phyloP scores from a whole-genome alignment of 2,329 filamentous ascomycete genomes.

The Cladorrhinum sp. region DNA sequence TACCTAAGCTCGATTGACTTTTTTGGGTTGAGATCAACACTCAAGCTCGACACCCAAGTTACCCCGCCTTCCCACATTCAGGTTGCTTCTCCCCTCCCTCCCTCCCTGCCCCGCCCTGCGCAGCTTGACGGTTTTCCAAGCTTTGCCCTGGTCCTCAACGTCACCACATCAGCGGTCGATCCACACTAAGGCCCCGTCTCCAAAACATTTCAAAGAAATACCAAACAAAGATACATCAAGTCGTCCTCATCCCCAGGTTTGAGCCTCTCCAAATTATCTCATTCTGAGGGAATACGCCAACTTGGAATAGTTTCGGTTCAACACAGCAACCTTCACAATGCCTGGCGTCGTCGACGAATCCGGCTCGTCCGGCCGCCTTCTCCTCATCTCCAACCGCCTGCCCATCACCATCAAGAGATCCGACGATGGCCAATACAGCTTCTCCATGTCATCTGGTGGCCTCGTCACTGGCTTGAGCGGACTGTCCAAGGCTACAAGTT shows the following conservation, averaged over 20 bases:
- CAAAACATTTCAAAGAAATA: background rate
- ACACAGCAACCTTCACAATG: conserved; percentile 18
- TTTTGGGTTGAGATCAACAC: background rate
- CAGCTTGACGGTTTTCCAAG: conserved; percentile 9
- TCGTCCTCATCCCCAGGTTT: background rate
- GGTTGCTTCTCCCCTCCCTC: no score
- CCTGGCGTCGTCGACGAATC: conserved; percentile 18
- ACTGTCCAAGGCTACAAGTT: conserved; percentile 85
- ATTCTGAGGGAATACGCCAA: background rate
- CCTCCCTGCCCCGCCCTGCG: conserved; percentile 7
- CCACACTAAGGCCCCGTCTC: conserved; percentile 1
- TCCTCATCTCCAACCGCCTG: conserved; percentile 90
- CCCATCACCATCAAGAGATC: conserved; percentile 95
- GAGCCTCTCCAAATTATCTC: background rate
- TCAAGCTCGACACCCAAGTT: background rate
- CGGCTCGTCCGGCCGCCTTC: conserved; percentile 49
- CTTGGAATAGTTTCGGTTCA: background rate
- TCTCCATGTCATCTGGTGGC: conserved; percentile 95
- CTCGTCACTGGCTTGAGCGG: conserved; percentile 92
- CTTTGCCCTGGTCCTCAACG: conserved; percentile 6
- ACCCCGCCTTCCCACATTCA: background rate
- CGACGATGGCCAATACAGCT: conserved; percentile 86
- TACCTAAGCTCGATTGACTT: background rate
- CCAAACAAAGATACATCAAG: background rate
- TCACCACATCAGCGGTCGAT: conserved; percentile 9